Evolutionary conservation across 768 basidiomycete genomes (phyloP).

Genomic region (Tephrocybe sp.): DNA sequence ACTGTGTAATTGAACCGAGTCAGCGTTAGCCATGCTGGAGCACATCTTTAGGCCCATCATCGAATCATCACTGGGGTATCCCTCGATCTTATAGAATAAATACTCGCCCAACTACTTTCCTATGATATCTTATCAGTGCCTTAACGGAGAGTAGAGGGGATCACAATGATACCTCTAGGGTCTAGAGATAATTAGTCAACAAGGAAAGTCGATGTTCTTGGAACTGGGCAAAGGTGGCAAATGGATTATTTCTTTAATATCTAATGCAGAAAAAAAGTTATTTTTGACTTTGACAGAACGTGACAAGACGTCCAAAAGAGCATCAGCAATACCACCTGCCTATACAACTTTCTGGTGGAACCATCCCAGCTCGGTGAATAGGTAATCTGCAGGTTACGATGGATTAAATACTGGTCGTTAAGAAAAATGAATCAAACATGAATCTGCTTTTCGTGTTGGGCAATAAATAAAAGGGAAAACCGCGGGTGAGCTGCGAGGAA

Average conservation of each 20-base stretch:
- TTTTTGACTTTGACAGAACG: constrained; percentile 22
- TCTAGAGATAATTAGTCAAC: constrained; percentile 10
- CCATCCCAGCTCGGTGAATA: constrained; percentile 12
- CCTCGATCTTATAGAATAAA: too few relatives aligned
- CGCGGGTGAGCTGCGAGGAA: constrained; percentile 30
- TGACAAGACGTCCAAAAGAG: constrained; percentile 23
- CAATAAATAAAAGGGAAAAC: constrained; percentile 20
- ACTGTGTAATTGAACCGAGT: too few relatives aligned
- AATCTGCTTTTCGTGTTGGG: constrained; percentile 28
- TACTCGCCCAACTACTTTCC: constrained; percentile 7
- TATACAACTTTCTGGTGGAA: constrained; percentile 26
- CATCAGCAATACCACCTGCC: constrained; percentile 36
- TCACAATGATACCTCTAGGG: constrained; percentile 23
- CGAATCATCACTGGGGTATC: too few relatives aligned
- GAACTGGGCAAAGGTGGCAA: constrained; percentile 21
- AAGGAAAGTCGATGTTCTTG: constrained; percentile 13
- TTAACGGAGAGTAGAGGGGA: constrained; percentile 9
- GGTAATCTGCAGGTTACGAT: constrained; percentile 28
- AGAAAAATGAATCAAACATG: constrained; percentile 30
- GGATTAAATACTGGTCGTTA: constrained; percentile 25
- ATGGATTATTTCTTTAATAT: constrained; percentile 24
- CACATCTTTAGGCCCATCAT: too few relatives aligned
- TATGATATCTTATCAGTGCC: constrained; percentile 16
- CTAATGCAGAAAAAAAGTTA: constrained; percentile 33
- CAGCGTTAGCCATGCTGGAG: too few relatives aligned